A percentile compares a stretch with the other conserved stretches of the same genome.
phyloP scores from a whole-genome alignment of 768 basidiomycete genomes.

The Panaeolus cyanescens region DNA sequence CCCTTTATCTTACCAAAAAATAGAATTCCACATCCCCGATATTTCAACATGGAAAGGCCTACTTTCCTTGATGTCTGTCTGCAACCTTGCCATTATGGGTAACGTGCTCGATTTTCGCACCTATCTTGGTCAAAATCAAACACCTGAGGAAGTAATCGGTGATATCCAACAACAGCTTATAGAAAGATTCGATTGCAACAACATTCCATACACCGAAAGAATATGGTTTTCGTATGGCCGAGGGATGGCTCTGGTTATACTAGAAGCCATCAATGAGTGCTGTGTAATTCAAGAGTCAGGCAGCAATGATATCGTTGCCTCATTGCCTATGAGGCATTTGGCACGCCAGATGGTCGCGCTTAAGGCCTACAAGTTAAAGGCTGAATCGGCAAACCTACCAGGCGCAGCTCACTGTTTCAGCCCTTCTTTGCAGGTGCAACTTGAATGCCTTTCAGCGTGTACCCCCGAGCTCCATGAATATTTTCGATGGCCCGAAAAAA shows the following conservation, averaged over 20 bases:
- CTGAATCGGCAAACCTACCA: not conserved
- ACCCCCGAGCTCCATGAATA: no score
- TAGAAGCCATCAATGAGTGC: not conserved
- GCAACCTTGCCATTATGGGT: conserved; percentile 12
- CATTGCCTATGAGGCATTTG: not conserved
- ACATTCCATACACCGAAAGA: conserved; percentile 6
- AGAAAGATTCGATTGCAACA: conserved; percentile 3
- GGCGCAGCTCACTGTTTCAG: not conserved
- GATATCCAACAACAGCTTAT: conserved; percentile 2
- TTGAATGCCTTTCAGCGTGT: not conserved
- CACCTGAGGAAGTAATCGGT: not conserved
- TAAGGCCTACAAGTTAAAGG: not conserved
- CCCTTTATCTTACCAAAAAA: not conserved
- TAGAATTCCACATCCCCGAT: conserved; percentile 11
- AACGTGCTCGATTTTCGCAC: conserved; percentile 16
- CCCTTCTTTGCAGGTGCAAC: not conserved
- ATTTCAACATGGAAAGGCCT: conserved; percentile 7
- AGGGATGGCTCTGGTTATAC: conserved; percentile 7
- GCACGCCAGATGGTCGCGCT: not conserved
- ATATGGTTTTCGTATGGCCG: conserved; percentile 6
- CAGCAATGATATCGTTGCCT: not conserved
- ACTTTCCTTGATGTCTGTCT: conserved; percentile 10
- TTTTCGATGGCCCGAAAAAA: no score
- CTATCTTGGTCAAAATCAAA: conserved; percentile 5
- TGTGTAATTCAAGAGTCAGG: not conserved